phyloP scores from a whole-genome alignment of 805 yeast species.

The Candida vartiovaarae region DNA sequence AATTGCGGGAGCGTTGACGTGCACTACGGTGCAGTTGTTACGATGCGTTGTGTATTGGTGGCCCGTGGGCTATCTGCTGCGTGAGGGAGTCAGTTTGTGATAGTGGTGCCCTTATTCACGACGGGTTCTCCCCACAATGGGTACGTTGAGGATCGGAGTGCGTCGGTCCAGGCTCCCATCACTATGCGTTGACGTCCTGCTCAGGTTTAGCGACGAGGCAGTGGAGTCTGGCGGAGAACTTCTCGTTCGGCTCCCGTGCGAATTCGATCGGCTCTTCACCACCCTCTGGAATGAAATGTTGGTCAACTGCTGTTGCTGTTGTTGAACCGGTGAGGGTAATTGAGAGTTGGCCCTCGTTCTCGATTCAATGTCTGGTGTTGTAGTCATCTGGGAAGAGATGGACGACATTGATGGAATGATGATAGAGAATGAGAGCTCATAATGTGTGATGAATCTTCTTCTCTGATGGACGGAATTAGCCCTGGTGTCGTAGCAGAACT shows the following conservation, averaged over 20 bases:
- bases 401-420: slow-evolving; percentile 22
- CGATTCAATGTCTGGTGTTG: slow-evolving; percentile 12
- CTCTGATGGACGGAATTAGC: slow-evolving; percentile 14
- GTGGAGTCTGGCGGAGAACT: neutral
- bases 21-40: no score
- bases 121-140: neutral
- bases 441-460: slow-evolving; percentile 6
- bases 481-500: slow-evolving; percentile 3
- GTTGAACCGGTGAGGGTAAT: neutral
- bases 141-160: slow-evolving; percentile 2
- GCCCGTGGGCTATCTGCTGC: no score
- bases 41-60: no score
- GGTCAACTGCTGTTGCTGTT: neutral
- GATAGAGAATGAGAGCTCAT: slow-evolving; percentile 7
- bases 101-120: slow-evolving; percentile 4
- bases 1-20: no score
- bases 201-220: neutral
- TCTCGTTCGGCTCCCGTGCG: neutral
- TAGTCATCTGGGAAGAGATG: slow-evolving; percentile 10
- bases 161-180: neutral
- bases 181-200: neutral
- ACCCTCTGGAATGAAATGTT: slow-evolving; percentile 1
- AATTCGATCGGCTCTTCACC: slow-evolving; percentile 3
- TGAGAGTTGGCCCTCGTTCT: slow-evolving; percentile 5
- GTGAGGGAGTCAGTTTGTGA: no score